Base-by-base conservation (phyloP, 192 early-diverging fungal genomes). In the Gryganskiella cystojenkinii region DNA sequence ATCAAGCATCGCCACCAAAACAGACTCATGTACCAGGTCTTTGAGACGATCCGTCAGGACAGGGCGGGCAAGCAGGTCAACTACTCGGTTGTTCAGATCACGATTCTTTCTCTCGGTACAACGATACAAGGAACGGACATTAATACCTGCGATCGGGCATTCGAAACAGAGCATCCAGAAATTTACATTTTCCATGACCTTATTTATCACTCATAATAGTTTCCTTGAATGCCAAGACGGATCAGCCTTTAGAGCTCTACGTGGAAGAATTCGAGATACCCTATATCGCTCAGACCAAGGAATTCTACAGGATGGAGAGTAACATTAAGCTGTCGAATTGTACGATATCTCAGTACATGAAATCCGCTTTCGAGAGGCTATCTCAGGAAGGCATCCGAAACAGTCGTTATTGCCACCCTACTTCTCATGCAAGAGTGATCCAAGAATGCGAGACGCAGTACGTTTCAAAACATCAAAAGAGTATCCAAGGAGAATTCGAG, bases 361-460 rank as follows among this genome's bases (percentile, higher is more conserved):
- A 72, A 28, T 70, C 88, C 61, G 86, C 87, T 7, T 69, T 75
- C 31, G 71, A 88, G 20, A 80, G 91, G 34, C 56, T 94, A 27
- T 33, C 81, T 9, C 90, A 92, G 75, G 93, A 95, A 72, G 82
- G 68, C 5, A 56, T 71, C 24, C 88, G 91, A 6, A 88, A 85
- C 56, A 66, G 75, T 13, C 85, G 87, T 42, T 90, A 87, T 51
- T 89, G 87, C 37, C 89, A 95, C 68, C 62, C 70, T 11, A 89
- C 90, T 27, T 93, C 93, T 5, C 83, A 88, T 69, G 84, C 84
- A 30, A 86, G 88, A 55, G 90, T 93, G 46, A 71, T 92, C 17
- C 85, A 84, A 72, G 92, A 92, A 68, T 94, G 89, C 58, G 91
- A 94, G 67, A 78, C 82, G 3, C 90, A 94, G 60, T 96, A 91